These are phyloP conservation scores for Biscogniauxia marginata DNA, from an alignment of 2,329 filamentous ascomycete genomes.

Conservation along the genomic window DNA sequence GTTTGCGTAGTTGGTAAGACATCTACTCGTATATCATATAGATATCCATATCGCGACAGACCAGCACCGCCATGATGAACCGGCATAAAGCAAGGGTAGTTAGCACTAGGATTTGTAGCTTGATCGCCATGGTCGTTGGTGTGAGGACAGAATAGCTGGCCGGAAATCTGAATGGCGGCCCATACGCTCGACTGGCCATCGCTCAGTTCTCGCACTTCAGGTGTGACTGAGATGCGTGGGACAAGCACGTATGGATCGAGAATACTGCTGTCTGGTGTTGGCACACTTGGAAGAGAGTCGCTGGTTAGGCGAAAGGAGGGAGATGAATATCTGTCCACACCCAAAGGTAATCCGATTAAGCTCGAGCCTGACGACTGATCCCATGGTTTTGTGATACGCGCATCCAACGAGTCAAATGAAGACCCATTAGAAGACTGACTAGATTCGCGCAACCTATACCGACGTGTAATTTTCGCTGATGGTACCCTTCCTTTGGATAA, in stretches of 20 bases:
- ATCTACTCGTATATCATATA: constrained; percentile 49
- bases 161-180: constrained; percentile 49
- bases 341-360: constrained; percentile 9
- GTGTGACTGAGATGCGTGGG: constrained; percentile 44
- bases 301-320: constrained; percentile 9
- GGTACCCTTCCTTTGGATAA: constrained; percentile 23
- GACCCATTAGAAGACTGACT: constrained; percentile 21
- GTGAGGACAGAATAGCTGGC: constrained; percentile 35
- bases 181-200: constrained; percentile 40
- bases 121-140: constrained; percentile 3
- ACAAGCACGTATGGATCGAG: constrained; percentile 36
- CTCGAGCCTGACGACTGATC: constrained; percentile 14
- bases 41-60: constrained; percentile 41
- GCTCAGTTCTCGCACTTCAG: constrained; percentile 38
- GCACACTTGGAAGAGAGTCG: constrained; percentile 28
- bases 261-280: constrained; percentile 22
- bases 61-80: constrained; percentile 20
- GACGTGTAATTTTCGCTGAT: constrained; percentile 24
- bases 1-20: constrained; percentile 42
- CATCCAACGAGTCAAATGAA: constrained; percentile 11
- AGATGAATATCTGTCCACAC: constrained; percentile 10
- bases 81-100: constrained; percentile 16
- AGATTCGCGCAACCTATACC: constrained; percentile 9
- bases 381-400: constrained; percentile 6
- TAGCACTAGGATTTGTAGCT: neutral